Percentiles rank a stretch among this genome's conserved stretches.
phyloP scores from a whole-genome alignment of 306 rosid species.

The Sicyos baderoa region DNA sequence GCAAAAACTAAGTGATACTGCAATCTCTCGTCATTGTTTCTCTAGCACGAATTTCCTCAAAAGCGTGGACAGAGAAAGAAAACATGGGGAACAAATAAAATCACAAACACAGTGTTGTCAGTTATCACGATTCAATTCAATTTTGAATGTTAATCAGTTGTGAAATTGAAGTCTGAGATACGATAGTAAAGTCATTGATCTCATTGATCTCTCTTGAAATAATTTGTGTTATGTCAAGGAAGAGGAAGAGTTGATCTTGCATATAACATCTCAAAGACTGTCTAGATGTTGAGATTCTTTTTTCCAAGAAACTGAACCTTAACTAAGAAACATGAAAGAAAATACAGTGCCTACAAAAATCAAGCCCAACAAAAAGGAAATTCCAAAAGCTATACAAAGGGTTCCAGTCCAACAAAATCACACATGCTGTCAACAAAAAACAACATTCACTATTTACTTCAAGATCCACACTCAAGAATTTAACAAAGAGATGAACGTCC shows the following conservation, averaged over 20 bases:
- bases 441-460: constrained; percentile 10
- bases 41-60: background rate
- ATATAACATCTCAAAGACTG: background rate
- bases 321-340: no score
- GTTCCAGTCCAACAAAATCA: no score
- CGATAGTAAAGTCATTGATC: background rate
- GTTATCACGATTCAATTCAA: background rate
- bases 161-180: background rate
- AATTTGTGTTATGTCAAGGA: constrained; percentile 6
- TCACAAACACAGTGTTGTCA: background rate
- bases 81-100: background rate
- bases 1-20: background rate
- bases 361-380: no score
- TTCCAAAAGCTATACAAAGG: no score
- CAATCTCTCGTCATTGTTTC: background rate
- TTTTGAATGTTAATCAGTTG: background rate
- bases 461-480: background rate
- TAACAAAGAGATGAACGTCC: background rate
- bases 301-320: no score
- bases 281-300: background rate
- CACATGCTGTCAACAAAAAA: constrained; percentile 8
- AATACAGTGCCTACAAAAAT: no score
- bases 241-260: background rate
- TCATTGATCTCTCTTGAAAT: constrained; percentile 5
- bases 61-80: background rate